Base-by-base conservation (phyloP, 2,329 filamentous ascomycete species). In the Aspergillus sojae region DNA sequence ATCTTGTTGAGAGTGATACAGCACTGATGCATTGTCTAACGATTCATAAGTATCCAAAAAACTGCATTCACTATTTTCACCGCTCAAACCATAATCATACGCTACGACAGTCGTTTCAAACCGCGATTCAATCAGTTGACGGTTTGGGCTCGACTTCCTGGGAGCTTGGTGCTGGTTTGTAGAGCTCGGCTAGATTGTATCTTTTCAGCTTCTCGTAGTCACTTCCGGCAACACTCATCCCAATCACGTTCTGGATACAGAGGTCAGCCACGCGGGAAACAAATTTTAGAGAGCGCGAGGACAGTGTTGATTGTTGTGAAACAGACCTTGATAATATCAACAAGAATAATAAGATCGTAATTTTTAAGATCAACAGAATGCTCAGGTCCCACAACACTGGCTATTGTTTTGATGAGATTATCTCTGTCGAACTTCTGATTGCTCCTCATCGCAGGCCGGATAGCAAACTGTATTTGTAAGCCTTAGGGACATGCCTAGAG, bases 131-230 rank as follows among this genome's bases (percentile, higher is more conserved):
- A 23, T 56, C 53, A 26, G 36, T 54, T 57, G 62, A 45, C 30
- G 62, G 54, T 16, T 56, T 43, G 9, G 58, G 11, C 34, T 67
- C 61, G n/a, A 63, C 53, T 23, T 65, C 64, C 55, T 62, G 60
- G 41, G 71, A 61, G 48, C 74, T 74, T 26, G 79, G 74, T 11
- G 78, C 80, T 58, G 83, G 82, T 62, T 83, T 81, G 68, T 85
- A 87, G 58, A 90, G 82, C 73, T 90, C 88, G 50, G 86, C 83
- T 55, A 89, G 74, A 72, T 89, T 90, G 75, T 84, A 89, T 61
- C 84, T 81, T 75, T 88, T 89, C 65, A 90, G 78, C 66, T 81
- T 76, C 60, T 89, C 87, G 68, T 85, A 89, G 66, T 87, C 85
- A 58, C 80, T 76, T 23, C 82, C 83, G 5, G 89, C 85, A 10